A percentile compares a stretch with the other conserved stretches of the same genome.
Evolutionary conservation across 2,329 filamentous ascomycete species (phyloP).

Genomic region (Trichoderma koningiopsis): DNA sequence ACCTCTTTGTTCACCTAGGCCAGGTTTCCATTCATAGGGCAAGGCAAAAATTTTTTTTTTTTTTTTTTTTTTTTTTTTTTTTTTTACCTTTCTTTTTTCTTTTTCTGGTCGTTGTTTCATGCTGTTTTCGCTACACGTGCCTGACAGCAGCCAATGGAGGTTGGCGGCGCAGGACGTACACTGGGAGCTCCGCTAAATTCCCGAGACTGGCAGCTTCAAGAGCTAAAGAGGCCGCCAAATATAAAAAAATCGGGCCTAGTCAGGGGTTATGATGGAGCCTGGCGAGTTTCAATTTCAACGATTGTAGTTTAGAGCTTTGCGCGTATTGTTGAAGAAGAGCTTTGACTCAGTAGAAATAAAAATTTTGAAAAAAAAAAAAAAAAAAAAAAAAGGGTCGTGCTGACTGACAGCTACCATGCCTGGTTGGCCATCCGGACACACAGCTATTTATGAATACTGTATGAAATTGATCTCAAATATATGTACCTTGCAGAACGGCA

Average conservation of each 20-base stretch:
- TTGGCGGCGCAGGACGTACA: background rate
- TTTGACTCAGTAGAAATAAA: background rate
- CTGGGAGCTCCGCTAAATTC: background rate
- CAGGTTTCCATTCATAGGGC: background rate
- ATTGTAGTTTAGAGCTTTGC: background rate
- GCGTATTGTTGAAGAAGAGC: background rate
- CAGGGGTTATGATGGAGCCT: slow-evolving; percentile 20
- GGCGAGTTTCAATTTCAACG: slow-evolving; percentile 16
- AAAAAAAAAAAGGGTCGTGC: background rate
- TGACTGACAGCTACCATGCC: background rate
- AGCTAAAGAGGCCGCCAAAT: slow-evolving; percentile 22
- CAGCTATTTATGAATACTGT: no score
- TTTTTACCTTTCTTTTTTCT: background rate
- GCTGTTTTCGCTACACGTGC: background rate
- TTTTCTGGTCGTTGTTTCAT: no score
- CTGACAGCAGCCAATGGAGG: slow-evolving; percentile 1
- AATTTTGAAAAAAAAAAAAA: background rate
- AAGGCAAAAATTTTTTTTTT: background rate
- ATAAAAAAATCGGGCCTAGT: slow-evolving; percentile 19
- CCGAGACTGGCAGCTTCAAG: background rate
- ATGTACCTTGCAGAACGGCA: background rate
- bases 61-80: background rate
- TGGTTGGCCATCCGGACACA: no score
- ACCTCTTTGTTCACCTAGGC: background rate
- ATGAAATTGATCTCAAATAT: no score